Evolutionary conservation across 805 yeast genomes (phyloP), one percentile per base, ranked within the genome.

Genomic region (Candida dajiaensis): DNA sequence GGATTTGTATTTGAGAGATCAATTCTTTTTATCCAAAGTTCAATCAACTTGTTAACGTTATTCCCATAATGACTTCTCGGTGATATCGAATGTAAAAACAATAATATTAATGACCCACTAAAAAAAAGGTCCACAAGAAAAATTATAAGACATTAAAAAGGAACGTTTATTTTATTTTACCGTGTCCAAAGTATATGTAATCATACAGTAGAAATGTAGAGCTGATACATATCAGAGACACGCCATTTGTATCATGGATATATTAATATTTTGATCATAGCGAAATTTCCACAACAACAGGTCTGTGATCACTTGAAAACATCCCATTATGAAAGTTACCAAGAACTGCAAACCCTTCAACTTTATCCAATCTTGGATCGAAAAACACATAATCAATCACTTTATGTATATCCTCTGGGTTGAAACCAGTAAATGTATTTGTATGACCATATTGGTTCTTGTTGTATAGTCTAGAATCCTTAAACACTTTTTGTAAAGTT

Each of bases 351-450:
- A 64, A 71, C 21, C 59, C 45, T 8, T 44, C 42, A 1, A 52
- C 57, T 33, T 43, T 40, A 2, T 40, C 39, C 20, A 51, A 37
- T 29, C 54, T 42, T 35, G 48, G 50, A 22, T 55, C 58, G 22
- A 51, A 47, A 44, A 61, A 60, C 26, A 61, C 45, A 41, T 57
- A 62, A 42, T 61, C 68, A 44, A 72, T 63, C 15, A 55, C 57
- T 29, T 67, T 63, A 7, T 58, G 58, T 48, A 63, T 61, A 26
- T 55, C 54, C 29, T 41, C 56, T 51, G 44, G 50, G 48, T 67
- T 66, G 52, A 77, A 78, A 4, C 81, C 81, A 0, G 81, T 75
- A 50, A 68, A 76, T 0, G 82, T 77, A 21, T 64, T 50, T 19
- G 51, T 50, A 47, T 66, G 68, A 0, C 81, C 82, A 51, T 77